phyloP scores from a whole-genome alignment of 2,329 filamentous ascomycete genomes.

The Apiospora kogelbergensis region DNA sequence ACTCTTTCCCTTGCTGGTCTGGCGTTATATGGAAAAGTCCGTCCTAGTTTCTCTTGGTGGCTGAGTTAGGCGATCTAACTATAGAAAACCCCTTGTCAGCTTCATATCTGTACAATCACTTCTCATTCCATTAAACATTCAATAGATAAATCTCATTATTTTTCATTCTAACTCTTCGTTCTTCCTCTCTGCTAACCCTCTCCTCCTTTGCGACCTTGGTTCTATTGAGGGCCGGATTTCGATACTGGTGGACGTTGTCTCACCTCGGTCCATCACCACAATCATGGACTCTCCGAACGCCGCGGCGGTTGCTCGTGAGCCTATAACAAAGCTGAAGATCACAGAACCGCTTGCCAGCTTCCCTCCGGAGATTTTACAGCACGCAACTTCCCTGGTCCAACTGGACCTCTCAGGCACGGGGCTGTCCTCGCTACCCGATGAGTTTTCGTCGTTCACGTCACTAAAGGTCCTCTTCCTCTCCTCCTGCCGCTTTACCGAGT shows the following conservation, averaged over 20 bases:
- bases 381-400: constrained; percentile 41
- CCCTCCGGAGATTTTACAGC: constrained; percentile 39
- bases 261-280: background rate
- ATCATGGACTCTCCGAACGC: background rate
- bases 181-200: background rate
- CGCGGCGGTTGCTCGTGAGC: background rate
- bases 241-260: background rate
- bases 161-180: background rate
- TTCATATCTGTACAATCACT: background rate
- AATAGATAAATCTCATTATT: background rate
- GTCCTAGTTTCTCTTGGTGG: background rate
- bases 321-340: constrained; percentile 36
- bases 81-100: background rate
- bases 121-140: background rate
- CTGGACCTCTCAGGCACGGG: constrained; percentile 49
- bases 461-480: constrained; percentile 49
- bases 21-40: background rate
- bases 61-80: background rate
- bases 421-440: constrained; percentile 39
- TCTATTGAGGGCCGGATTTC: background rate
- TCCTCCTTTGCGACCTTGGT: too few species aligned
- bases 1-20: background rate
- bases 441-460: constrained; percentile 38
- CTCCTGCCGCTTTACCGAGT: constrained; percentile 42
- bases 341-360: constrained; percentile 33